Base-by-base conservation (phyloP, 2,329 filamentous ascomycete genomes). In the Parastagonospora nodorum region DNA sequence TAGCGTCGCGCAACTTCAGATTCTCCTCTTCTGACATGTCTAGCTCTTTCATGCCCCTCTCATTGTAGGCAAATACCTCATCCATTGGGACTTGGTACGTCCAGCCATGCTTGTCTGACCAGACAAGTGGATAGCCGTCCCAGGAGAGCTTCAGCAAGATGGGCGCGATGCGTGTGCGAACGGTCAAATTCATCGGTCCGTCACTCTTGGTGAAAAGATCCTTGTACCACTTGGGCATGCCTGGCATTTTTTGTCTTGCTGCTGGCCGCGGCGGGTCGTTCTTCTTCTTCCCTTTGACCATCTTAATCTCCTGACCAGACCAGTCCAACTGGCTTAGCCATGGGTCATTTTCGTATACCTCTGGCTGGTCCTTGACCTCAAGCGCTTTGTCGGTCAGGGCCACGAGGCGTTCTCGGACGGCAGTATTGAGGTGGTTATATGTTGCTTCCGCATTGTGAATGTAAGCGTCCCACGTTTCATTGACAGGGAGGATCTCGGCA, bases 151-250 rank as follows among this genome's bases (percentile, higher is more conserved):
- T 88, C 5, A 99, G 78, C 10, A 99, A 77, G 14, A 99, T 77
- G 0, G 94, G 92, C 1, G 94, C 89, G 63, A 97, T 86, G 45
- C 95, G 85, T 30, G 92, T 95, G 39, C 95, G 85, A 0, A 97
- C 92, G 0, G 90, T 90, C 14, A 99, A 77, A 52, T 80, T 87
- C 50, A 97, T 94, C 0, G 83, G 83, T 0, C 82, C 77, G 51
- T 86, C 83, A 19, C 77, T 87, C 49, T 85, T 91, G 1, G 82
- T 63, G 63, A 95, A 96, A 1, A 99, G 78, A 69, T 92, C 91
- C 67, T 94, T 97, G 76, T 96, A 99, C 94, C 94, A 99, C 58
- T 89, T 83, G 0, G 94, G 94, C 88, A 90, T 94, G 11, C 94
- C 94, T 0, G 93, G 92, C 76, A 88, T 91, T 80, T 97, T 99